A percentile compares a stretch with the other conserved stretches of the same genome.
Conservation (phyloP, 805 yeast genomes). For the Saccharomyces paradoxus region DNA sequence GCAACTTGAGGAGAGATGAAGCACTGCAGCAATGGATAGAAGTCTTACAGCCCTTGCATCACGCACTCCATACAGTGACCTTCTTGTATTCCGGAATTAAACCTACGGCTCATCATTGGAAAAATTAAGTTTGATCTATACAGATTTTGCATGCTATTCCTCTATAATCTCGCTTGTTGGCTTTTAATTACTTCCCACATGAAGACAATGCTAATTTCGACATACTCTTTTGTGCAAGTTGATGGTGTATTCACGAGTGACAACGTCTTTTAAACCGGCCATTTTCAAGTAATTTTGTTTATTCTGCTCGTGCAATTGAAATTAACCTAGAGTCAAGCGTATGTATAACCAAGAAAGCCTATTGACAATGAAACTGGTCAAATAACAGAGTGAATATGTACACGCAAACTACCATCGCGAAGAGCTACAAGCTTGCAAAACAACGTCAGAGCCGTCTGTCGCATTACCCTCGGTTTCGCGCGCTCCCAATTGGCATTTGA, state of each 20-base stretch:
- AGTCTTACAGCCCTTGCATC: not conserved
- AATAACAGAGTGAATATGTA: not conserved
- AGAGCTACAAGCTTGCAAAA: not conserved
- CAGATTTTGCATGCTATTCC: no score
- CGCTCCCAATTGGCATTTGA: not conserved
- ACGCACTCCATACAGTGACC: no score
- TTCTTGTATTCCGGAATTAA: not conserved
- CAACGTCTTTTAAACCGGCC: slow-evolving; percentile 82
- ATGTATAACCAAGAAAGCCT: not conserved
- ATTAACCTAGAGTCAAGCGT: not conserved
- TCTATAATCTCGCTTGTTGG: not conserved
- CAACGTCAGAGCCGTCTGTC: not conserved
- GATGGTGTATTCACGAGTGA: slow-evolving; percentile 98
- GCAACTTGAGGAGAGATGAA: not conserved
- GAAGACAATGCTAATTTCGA: slow-evolving; percentile 15
- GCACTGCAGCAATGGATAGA: not conserved
- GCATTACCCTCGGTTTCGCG: not conserved
- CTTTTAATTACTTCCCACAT: not conserved
- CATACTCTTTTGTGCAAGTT: slow-evolving; percentile 97
- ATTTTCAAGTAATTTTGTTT: slow-evolving; percentile 15
- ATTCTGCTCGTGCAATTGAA: not conserved
- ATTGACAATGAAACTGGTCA: not conserved
- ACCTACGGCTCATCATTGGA: not conserved
- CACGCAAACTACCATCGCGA: not conserved
- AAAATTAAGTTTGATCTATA: not conserved